Conservation (phyloP, 352 stramenopile species). For the Globisporangium paroecandrum region DNA sequence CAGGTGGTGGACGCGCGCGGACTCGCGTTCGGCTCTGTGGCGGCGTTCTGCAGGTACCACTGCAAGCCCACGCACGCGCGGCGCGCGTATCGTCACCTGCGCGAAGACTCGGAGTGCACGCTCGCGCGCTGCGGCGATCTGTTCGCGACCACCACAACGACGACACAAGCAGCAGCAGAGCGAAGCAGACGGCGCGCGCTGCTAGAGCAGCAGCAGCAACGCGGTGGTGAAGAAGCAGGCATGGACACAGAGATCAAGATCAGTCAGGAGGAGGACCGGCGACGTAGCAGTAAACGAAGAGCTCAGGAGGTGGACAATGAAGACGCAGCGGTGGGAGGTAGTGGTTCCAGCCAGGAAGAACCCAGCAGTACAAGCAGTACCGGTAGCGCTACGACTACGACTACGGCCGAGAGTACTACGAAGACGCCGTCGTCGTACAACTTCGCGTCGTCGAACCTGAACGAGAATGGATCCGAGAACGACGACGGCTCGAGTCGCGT, state of each 20-base stretch:
- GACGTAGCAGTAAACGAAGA: conserved; percentile 4
- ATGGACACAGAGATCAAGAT: neutral
- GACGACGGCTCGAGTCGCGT: conserved; percentile 13
- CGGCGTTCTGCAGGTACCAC: conserved; percentile 61
- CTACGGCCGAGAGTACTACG: conserved; percentile 3
- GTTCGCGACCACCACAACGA: neutral
- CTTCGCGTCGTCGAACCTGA: conserved; percentile 18
- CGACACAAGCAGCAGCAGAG: neutral
- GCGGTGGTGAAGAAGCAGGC: conserved; percentile 5
- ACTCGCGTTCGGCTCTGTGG: conserved; percentile 41
- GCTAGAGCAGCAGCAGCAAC: neutral
- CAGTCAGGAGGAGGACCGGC: neutral
- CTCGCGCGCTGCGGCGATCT: conserved; percentile 25
- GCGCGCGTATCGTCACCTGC: conserved; percentile 38
- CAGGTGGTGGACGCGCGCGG: conserved; percentile 28
- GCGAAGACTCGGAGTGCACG: conserved; percentile 33
- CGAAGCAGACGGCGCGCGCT: conserved; percentile 10
- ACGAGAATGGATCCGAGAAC: conserved; percentile 8
- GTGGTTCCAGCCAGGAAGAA: neutral
- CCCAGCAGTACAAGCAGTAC: neutral
- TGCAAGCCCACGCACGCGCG: conserved; percentile 47
- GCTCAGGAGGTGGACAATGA: conserved; percentile 3
- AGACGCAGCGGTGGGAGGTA: too few species aligned
- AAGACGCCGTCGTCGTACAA: conserved; percentile 25
- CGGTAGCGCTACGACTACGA: neutral